phyloP scores from a whole-genome alignment of 2,329 filamentous ascomycete species.

The Scedosporium minutisporum region DNA sequence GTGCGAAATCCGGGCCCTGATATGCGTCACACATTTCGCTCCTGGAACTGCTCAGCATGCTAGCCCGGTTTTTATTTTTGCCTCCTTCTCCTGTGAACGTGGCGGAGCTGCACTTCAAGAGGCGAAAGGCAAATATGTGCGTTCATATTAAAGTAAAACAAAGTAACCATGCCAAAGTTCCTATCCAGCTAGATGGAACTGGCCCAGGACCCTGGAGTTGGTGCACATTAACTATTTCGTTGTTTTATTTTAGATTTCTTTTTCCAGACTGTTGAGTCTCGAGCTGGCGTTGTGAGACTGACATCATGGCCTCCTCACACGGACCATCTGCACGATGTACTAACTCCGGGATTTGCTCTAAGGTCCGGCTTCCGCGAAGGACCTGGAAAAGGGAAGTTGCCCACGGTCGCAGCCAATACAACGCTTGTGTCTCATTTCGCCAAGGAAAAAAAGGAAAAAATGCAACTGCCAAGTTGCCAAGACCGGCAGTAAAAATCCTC shows the following conservation, averaged over 20 bases:
- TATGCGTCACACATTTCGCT: background rate
- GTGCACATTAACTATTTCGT: background rate
- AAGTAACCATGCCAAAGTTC: background rate
- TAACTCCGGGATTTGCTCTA: background rate
- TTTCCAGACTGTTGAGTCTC: background rate
- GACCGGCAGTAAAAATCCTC: background rate
- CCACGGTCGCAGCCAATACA: background rate
- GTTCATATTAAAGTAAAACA: background rate
- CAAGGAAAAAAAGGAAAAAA: background rate
- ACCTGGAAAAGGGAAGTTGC: background rate
- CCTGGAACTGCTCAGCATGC: background rate
- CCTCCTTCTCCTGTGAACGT: too few species aligned
- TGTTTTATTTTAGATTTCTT: background rate
- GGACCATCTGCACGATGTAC: background rate
- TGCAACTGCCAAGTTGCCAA: background rate
- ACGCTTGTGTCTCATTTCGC: background rate
- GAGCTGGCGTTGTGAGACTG: background rate
- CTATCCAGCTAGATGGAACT: background rate
- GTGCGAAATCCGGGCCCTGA: background rate
- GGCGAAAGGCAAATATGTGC: background rate
- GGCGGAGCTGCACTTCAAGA: background rate
- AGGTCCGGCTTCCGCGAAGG: background rate
- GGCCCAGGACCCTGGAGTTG: background rate
- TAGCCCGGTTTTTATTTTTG: background rate
- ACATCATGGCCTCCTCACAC: background rate